Base-by-base conservation (phyloP, 495 filamentous ascomycete species). In the Pyronema omphalodes region DNA sequence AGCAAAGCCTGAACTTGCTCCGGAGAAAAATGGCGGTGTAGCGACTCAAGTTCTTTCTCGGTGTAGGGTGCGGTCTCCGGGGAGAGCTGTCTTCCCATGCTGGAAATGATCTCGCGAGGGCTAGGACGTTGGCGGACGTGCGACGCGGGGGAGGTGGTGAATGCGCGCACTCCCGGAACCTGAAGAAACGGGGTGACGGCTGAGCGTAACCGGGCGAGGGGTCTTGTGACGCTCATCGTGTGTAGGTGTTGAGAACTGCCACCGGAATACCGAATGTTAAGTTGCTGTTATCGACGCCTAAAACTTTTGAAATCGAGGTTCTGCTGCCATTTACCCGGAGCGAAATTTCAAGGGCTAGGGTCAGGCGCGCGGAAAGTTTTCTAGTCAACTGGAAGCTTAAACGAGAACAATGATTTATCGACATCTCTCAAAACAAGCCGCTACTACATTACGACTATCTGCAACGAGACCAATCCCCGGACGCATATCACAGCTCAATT, bases 1-100 rank as follows among this genome's bases (percentile, higher is more conserved):
- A 87, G 73, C 68, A 98, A 79, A 44, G 87, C 84, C n/a, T 71
- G 73, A 55, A 94, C 71, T 69, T 98, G 91, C 56, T 80, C 75
- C 11, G 81, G 74, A 6, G 84, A 83, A 72, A 94, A 96, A 54
- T 73, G 71, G 58, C 77, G 70, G 34, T 66, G 59, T 37, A 96
- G 73, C 12, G 67, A 59, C 12, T 71, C 73, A 60, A 80, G 75
- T 64, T 95, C 83, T 40, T 78, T 74, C 44, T 71, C 67, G 3
- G 80, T 79, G 70, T 93, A 95, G 5, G 71, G 62, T 55, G 37
- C 63, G 51, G 53, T 60, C 58, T 15, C 60, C 54, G 56, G 59
- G 64, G 49, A 57, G 62, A 54, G 15, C 33, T 36, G n/a, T 7
- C 17, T 19, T 64, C 15, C 14, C 39, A 7, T 34, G 48, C 7